Evolutionary conservation across 345 rosid species (phyloP), one percentile per base, ranked within the genome.

Genomic region (Isatis tinctoria): DNA sequence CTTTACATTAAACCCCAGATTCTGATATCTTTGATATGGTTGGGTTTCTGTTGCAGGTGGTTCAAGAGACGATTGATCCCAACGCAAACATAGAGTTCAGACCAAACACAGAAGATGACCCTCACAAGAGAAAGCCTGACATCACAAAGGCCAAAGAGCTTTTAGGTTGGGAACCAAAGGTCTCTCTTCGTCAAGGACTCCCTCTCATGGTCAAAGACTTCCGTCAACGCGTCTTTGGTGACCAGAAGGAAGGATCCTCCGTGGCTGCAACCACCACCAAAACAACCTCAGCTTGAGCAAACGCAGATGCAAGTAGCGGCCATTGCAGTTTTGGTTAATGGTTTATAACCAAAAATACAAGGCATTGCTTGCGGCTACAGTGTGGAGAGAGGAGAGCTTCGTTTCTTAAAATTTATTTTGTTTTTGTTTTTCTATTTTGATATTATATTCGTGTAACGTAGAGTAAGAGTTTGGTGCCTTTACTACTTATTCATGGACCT

Each of bases 51-150:
- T 70, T 45, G n/a, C 51, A 87, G 92, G 87, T 87, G 80, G 92
- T 87, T 17, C 92, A 88, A 58, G 95, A 91, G 67, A 82, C 90
- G 3, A 87, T 88, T 35, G 97, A 91, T 60, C 91, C 88, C 4
- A 88, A 88, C 14, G 95, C 95, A 54, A 88, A 69, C 82, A 90
- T 90, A 60, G 97, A 88, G 81, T 90, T 90, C 75, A 84, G 87
- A 80, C 92, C 94, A 3, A 91, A 91, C 88, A 91, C 95, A 41
- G 92, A 87, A 66, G 95, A 91, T 41, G 97, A 91, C 65, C 97
- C 97, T 3, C 97, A 88, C 75, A 87, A 81, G 85, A 85, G 97
- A 78, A 91, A 85, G 78, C 97, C 95, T 7, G 92, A 88, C 86
- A 91, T 91, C n/a, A 68, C 92, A 6, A 91, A 85, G 84, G 97